Evolutionary conservation across 169 alveolate genomes (phyloP).

Genomic region (Plasmodium sp.): DNA sequence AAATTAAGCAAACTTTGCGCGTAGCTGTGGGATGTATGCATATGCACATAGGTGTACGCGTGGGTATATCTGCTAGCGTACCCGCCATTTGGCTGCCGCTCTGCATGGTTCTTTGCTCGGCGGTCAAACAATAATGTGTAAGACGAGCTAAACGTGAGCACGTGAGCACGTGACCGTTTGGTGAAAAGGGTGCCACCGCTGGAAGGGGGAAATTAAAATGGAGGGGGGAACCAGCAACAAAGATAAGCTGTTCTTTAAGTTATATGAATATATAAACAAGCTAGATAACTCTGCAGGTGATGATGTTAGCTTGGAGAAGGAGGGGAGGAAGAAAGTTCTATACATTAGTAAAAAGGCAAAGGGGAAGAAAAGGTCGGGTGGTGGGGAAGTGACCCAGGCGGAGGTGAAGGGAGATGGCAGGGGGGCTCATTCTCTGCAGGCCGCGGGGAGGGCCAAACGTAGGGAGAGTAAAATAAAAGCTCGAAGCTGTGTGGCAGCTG

Average conservation of each 20-base stretch:
- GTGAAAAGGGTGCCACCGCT: neutral
- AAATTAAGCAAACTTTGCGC: neutral
- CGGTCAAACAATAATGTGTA: neutral
- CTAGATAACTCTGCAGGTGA: conserved; percentile 3
- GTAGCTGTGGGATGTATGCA: neutral
- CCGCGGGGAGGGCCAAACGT: neutral
- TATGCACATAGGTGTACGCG: neutral
- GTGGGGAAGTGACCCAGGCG: neutral
- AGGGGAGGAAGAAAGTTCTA: neutral
- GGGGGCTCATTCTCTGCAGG: neutral
- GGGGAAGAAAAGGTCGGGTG: neutral
- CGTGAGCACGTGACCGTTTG: neutral
- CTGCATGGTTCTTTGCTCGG: neutral
- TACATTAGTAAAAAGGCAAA: neutral
- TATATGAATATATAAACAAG: conserved; percentile 58
- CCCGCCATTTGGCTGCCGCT: neutral
- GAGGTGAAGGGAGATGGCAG: neutral
- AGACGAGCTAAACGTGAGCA: neutral
- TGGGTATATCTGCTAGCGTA: neutral
- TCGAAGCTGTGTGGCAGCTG: neutral
- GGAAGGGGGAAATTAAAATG: neutral
- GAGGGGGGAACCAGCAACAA: conserved; percentile 1
- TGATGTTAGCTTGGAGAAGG: conserved; percentile 5
- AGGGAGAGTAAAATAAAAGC: neutral
- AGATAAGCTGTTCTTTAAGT: conserved; percentile 32